A percentile compares a stretch with the other conserved stretches of the same genome.
These are phyloP conservation scores for Phytomonas francai DNA, from an alignment of 208 protist species.

Conservation along the genomic window DNA sequence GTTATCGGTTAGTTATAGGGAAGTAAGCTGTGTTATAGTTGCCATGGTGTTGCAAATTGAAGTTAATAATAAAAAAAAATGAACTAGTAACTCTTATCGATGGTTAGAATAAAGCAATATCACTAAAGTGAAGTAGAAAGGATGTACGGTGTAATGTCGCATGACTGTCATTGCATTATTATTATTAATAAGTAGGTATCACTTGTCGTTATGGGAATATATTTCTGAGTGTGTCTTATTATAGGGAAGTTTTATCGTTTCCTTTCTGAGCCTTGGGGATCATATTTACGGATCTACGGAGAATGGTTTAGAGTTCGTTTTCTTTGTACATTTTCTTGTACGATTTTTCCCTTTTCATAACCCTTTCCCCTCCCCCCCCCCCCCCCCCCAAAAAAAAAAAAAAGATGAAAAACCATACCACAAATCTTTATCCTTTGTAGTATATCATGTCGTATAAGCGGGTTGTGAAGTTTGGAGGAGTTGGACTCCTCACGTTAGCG, in stretches of 20 bases:
- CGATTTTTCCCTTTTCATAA: conserved; percentile 1
- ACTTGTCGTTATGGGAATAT: neutral
- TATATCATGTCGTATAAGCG: conserved; percentile 27
- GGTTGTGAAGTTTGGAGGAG: conserved; percentile 20
- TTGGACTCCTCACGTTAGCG: conserved; percentile 22
- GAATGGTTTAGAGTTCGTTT: neutral
- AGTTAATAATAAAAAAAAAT: too few relatives aligned
- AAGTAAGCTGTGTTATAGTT: too few relatives aligned
- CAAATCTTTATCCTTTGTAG: conserved; percentile 5
- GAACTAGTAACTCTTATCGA: too few relatives aligned
- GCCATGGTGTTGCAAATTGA: too few relatives aligned
- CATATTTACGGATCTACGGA: neutral
- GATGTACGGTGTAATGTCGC: neutral
- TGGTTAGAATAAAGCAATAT: too few relatives aligned
- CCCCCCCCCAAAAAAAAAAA: too few relatives aligned
- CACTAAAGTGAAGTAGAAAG: neutral
- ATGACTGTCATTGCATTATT: neutral
- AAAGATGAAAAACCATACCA: neutral
- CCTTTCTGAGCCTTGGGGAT: neutral
- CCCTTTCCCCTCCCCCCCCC: too few relatives aligned
- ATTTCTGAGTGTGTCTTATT: neutral
- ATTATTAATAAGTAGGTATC: neutral
- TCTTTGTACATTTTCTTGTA: conserved; percentile 9
- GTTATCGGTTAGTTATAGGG: too few relatives aligned
- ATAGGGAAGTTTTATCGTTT: neutral